A percentile compares a stretch with the other conserved stretches of the same genome.
Conservation (phyloP, 2,329 filamentous ascomycete genomes). For the Fusarium sp. region DNA sequence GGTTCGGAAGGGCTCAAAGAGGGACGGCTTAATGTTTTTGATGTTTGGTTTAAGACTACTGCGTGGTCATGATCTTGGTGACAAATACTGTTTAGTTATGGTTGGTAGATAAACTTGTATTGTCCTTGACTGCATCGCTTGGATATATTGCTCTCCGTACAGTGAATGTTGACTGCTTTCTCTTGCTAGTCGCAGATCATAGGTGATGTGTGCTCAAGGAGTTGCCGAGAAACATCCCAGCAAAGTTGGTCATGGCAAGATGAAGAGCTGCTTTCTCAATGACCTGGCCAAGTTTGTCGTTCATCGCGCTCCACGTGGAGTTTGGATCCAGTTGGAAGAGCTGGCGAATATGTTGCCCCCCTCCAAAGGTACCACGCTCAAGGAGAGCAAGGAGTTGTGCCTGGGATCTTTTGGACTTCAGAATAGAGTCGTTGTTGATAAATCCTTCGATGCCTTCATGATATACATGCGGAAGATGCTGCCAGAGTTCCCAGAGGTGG, state of each 20-base stretch:
- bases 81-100: conserved; percentile 21
- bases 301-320: background rate
- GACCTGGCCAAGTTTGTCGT: background rate
- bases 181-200: background rate
- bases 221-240: background rate
- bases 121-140: background rate
- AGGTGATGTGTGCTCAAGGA: background rate
- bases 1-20: conserved; percentile 19
- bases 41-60: conserved; percentile 8
- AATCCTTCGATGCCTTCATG: background rate
- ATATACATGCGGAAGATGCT: background rate
- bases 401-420: background rate
- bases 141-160: background rate
- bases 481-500: conserved; percentile 2
- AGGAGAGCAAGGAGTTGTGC: conserved; percentile 1
- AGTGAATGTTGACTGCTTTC: background rate
- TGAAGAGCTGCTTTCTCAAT: background rate
- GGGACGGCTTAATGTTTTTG: conserved; percentile 14
- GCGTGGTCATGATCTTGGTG: conserved; percentile 8
- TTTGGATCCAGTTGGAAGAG: background rate
- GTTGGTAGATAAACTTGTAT: conserved; percentile 7
- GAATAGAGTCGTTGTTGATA: background rate
- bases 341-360: background rate
- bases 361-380: background rate
- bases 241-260: conserved; percentile 3